Evolutionary conservation across 2,329 filamentous ascomycete species (phyloP).

Genomic region (Beauveria caledonica): DNA sequence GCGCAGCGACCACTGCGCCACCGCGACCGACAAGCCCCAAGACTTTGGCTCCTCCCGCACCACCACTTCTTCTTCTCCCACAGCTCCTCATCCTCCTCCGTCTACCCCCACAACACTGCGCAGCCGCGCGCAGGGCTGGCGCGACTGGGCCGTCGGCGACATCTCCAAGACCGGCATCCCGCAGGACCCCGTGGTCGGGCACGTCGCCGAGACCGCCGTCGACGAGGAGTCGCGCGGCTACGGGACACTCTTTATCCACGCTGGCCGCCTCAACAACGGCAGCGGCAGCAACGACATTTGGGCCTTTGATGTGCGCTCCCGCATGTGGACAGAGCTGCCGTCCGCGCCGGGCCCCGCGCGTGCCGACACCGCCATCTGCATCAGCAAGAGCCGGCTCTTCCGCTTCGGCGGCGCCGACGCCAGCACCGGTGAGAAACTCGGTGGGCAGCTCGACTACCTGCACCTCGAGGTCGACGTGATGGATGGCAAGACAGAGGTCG

Average conservation of each 20-base stretch:
- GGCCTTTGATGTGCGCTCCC: conserved; percentile 61
- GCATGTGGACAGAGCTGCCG: conserved; percentile 60
- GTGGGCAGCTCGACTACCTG: conserved; percentile 62
- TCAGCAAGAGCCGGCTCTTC: conserved; percentile 57
- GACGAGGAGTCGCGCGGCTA: conserved; percentile 55
- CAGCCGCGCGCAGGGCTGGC: conserved; percentile 36
- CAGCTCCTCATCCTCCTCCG: neutral
- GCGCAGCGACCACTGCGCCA: conserved; percentile 63
- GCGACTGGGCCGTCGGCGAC: conserved; percentile 48
- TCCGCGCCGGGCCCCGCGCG: conserved; percentile 58
- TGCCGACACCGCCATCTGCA: conserved; percentile 59
- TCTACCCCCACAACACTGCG: neutral
- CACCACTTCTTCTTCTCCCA: neutral
- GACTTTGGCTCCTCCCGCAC: conserved; percentile 30
- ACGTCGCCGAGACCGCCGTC: conserved; percentile 47
- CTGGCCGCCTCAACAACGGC: conserved; percentile 56
- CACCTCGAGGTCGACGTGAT: conserved; percentile 49
- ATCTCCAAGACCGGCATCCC: conserved; percentile 43
- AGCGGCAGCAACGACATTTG: conserved; percentile 59
- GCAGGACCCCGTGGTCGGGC: conserved; percentile 49
- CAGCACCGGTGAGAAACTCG: conserved; percentile 56
- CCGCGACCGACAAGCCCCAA: conserved; percentile 48
- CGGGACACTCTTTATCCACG: conserved; percentile 67
- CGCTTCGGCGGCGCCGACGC: conserved; percentile 78
- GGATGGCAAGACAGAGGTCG: conserved; percentile 44